Evolutionary conservation across 2,329 filamentous ascomycete genomes (phyloP), one percentile per base, ranked within the genome.

Genomic region (Stachybotrys chlorohalonatus): DNA sequence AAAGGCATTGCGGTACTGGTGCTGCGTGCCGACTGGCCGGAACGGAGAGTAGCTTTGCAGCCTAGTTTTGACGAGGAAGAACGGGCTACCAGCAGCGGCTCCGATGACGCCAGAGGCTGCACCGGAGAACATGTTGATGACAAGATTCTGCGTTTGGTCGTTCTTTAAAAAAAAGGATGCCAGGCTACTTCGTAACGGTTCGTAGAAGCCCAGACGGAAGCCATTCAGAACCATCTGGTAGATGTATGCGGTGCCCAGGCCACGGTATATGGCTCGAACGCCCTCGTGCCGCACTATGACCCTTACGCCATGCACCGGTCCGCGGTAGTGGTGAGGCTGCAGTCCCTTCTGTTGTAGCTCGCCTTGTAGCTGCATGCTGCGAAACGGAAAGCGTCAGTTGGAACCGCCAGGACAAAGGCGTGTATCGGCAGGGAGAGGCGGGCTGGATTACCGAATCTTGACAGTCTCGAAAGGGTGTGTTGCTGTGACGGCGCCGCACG

Each of bases 401-500:
- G 39, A 16, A 13, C 47, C 17, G 30, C 16, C 52, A 53, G 24
- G 31, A 11, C 39, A 45, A 13, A 13, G 36, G 36, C 36, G 9
- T 42, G 36, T 9, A 42, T 42, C 5, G 36, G 36, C 5, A 39
- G 47, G 16, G n/a, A 24, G 24, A 47, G 53, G 45, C 16, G 32
- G 49, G 36, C 30, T n/a, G 48, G 68, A 79, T 68, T 78, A 92
- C 87, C 92, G 89, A 69, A 97, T 97, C 82, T 99, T 99, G 70
- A 99, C 91, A 11, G 93, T 97, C 75, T 99, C 94, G 75, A 97
- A 97, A 55, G 92, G 92, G 73, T 99, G 94, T 52, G 94, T 97
- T 61, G 95, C 92, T 47, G 93, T 97, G 55, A 99, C 94, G 60
- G 94, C 94, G 68, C 94, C 94, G 75, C 93, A 97, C 61, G 94